Evolutionary conservation across 1,139 yeast species (phyloP), one percentile per base, ranked within the genome.

Genomic region (Debaryomyces singareniensis): DNA sequence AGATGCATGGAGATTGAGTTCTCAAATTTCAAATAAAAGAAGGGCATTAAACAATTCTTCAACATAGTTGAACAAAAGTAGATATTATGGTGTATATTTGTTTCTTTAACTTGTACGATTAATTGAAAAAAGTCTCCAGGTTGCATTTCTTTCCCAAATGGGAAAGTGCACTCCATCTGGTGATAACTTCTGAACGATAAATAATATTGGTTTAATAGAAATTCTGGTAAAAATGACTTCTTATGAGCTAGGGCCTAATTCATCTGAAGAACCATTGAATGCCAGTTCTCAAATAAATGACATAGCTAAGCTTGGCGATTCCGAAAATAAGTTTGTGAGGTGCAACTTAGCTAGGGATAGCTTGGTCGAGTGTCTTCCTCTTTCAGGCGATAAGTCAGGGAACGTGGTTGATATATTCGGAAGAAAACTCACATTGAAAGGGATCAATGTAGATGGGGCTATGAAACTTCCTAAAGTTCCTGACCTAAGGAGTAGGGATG

Each of bases 371-470:
- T 64, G 71, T 38, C 36, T 42, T 20, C 56, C 57, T 14, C 46
- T 68, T 23, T 45, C 44, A 18, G 51, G 61, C 1, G 64, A 61
- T 33, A 55, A 51, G 5, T 36, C 55, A 16, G 93, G 93, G 2
- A 61, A 68, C 36, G 76, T 89, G 47, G 55, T 70, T 3, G 94
- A 87, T 49, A 38, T 49, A 0, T 39, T 61, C 2, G 89, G 84
- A 2, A 61, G 95, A 27, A 63, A 61, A 14, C 61, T 86, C 5
- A 64, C 71, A 10, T 58, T 89, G 25, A 75, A 85, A 38, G 97
- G 97, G 1, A 82, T 89, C 37, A 89, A 89, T 51, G 58, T 87
- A 16, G 94, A 89, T 37, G 79, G 85, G 0, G 75, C 80, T 26
- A 68, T 82, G 44, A 89, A 89, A 50, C 58, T 75, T 28, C 97